These are phyloP conservation scores for Smallanthus sonchifolius DNA, from an alignment of 129 eudicot species.

Conservation along the genomic window DNA sequence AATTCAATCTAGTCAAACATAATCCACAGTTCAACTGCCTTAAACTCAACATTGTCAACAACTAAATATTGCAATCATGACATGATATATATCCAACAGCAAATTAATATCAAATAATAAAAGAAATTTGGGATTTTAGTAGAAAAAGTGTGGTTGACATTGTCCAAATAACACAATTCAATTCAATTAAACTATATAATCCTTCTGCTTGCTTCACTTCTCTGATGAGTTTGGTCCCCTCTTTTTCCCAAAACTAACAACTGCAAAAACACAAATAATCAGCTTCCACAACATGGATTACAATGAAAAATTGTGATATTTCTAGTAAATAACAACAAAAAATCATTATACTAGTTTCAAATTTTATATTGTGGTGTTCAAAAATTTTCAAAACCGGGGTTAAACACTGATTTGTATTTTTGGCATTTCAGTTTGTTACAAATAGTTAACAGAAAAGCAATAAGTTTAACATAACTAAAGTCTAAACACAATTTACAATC, in stretches of 20 bases:
- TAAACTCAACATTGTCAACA: background rate
- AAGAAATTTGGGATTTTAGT: background rate
- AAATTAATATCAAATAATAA: background rate
- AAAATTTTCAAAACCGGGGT: too few species aligned
- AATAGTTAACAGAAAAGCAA: too few species aligned
- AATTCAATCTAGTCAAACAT: too few species aligned
- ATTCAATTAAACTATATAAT: background rate
- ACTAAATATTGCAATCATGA: too few species aligned
- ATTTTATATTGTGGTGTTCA: too few species aligned
- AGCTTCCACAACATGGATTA: background rate
- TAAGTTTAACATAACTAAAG: too few species aligned
- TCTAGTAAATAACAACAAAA: background rate
- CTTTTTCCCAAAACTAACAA: constrained; percentile 44
- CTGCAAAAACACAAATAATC: constrained; percentile 3
- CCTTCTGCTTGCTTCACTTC: constrained; percentile 16
- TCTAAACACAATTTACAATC: too few species aligned
- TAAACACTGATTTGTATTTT: too few species aligned
- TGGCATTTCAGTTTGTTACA: too few species aligned
- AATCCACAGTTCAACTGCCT: background rate
- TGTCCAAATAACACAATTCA: constrained; percentile 9
- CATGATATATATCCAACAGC: too few species aligned
- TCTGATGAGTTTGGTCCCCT: constrained; percentile 42
- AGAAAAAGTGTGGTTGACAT: background rate
- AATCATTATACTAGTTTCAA: background rate
- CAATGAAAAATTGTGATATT: background rate